Base-by-base conservation (phyloP, 2,329 filamentous ascomycete species). In the Calonectria ilicicola region DNA sequence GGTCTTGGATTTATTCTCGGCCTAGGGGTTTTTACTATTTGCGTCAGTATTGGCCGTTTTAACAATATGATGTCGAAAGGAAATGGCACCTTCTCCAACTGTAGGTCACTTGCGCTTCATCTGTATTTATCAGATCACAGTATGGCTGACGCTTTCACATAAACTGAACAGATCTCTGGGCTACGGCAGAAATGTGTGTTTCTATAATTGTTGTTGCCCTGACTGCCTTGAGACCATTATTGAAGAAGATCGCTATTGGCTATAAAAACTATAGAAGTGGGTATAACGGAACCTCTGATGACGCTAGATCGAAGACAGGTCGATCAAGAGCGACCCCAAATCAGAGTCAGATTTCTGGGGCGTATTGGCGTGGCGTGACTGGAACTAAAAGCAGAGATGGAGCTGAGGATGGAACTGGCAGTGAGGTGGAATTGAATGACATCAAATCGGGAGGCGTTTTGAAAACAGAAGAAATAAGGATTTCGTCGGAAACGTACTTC, bases 1-100 rank as follows among this genome's bases (percentile, higher is more conserved):
- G 75, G 74, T 0, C 65, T 79, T 1, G 68, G 53, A 2, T 42
- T 73, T 9, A 77, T 76, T 7, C 75, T 80, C 17, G 73, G 75
- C 0, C 70, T 77, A 2, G 76, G 76, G 1, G 65, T 76, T 4
- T 70, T 79, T 29, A 80, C 77, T 0, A 74, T 78, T 29, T 74
- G 67, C 8, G 74, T 76, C 15, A 79, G 75, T 23, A 62, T 79
- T 10, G 77, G 72, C 10, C 72, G 78, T 9, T 79, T 80, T 26
- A 67, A 65, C 7, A 78, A 76, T 9, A 74, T 74, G 74, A 42
- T 49, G 21, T 56, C 51, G 15, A 27, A 67, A 12, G 63, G 67
- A 23, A 76, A 76, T 21, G 53, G 51, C 32, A 35, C 10, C 15
- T 69, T 72, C 27, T 67, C 72, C 10, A 71, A 70, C 12, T 76